Conservation (phyloP, 2,329 filamentous ascomycete species). For the Penicillium sp. region DNA sequence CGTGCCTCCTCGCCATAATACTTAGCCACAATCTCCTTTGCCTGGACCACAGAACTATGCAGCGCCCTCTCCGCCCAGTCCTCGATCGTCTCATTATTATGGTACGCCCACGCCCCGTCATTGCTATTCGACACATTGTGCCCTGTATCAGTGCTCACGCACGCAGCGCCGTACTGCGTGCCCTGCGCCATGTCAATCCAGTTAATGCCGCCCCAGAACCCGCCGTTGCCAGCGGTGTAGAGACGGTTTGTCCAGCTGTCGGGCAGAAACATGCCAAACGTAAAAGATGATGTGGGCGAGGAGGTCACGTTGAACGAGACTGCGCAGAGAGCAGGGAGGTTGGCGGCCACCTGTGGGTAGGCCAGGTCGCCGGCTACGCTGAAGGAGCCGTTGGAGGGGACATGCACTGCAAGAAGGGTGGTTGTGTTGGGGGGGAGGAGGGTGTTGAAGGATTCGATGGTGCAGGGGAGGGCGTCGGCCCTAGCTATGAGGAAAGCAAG, state of each 20-base stretch:
- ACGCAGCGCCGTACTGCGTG: neutral
- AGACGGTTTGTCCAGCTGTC: neutral
- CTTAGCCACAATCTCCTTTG: neutral
- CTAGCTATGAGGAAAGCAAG: neutral
- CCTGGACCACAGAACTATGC: neutral
- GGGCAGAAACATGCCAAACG: neutral
- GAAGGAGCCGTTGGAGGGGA: neutral
- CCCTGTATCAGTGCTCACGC: neutral
- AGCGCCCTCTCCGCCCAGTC: conserved; percentile 2
- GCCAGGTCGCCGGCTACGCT: neutral
- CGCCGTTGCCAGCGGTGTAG: neutral
- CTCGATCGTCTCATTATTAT: neutral
- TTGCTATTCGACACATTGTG: neutral
- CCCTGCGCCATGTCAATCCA: neutral
- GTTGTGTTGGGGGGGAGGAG: neutral
- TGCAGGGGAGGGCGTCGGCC: neutral
- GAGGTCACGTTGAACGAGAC: neutral
- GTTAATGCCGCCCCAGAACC: neutral
- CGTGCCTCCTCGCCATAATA: neutral
- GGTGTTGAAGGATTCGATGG: neutral
- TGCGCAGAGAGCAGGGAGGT: neutral
- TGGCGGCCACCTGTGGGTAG: neutral
- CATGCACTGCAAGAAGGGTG: neutral
- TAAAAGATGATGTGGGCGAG: neutral
- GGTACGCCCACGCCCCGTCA: neutral